phyloP scores from a whole-genome alignment of 1,284 basidiomycete species.

The Sparassis latifolia region DNA sequence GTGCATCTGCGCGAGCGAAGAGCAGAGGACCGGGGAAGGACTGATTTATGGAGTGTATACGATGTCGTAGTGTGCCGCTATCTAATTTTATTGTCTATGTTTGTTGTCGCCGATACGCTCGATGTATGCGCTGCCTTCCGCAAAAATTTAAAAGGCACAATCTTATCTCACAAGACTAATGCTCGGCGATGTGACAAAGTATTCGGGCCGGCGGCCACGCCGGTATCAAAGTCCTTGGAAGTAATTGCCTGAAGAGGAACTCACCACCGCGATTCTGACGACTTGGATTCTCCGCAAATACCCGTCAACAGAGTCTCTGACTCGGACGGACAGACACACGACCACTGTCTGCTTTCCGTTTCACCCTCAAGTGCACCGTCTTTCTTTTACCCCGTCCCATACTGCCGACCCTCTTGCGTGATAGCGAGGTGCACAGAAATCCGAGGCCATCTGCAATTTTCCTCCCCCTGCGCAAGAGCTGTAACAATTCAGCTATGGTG shows the following conservation, averaged over 20 bases:
- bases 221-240: too few species aligned
- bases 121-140: too few species aligned
- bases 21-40: not conserved
- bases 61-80: not conserved
- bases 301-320: conserved; percentile 20
- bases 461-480: not conserved
- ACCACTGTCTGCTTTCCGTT: conserved; percentile 8
- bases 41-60: too few species aligned
- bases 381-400: not conserved
- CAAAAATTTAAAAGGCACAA: too few species aligned
- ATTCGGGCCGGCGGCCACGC: too few species aligned
- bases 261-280: conserved; percentile 17
- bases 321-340: conserved; percentile 18
- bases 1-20: not conserved
- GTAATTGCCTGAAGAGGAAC: conserved; percentile 15
- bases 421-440: not conserved
- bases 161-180: too few species aligned
- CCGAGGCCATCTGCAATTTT: not conserved
- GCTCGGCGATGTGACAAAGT: too few species aligned
- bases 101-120: not conserved
- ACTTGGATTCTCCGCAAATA: conserved; percentile 22
- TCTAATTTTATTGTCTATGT: not conserved
- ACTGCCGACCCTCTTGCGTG: not conserved
- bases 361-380: not conserved
- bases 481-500: conserved; percentile 12